A percentile compares a stretch with the other conserved stretches of the same genome.
Evolutionary conservation across 1,139 yeast species (phyloP).

Genomic region (Suhomyces terraborum): DNA sequence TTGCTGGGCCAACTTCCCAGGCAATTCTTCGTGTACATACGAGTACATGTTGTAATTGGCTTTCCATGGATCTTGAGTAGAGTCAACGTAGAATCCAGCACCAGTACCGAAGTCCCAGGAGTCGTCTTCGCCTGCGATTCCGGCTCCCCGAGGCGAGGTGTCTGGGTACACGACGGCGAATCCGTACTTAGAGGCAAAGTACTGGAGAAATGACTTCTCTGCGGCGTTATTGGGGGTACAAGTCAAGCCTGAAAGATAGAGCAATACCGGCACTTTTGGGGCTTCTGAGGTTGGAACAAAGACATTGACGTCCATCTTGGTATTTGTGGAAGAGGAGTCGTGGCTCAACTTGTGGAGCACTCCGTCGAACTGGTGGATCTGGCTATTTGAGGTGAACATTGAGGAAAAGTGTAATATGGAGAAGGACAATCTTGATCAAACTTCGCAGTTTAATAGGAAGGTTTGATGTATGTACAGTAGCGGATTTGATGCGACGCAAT

Average conservation of each 20-base stretch:
- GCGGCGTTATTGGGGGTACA: slow-evolving; percentile 93
- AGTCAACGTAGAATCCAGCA: slow-evolving; percentile 92
- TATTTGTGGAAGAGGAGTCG: slow-evolving; percentile 62
- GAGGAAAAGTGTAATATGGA: slow-evolving; percentile 22
- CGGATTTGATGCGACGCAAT: slow-evolving; percentile 2
- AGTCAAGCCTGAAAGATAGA: slow-evolving; percentile 86
- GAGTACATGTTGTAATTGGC: slow-evolving; percentile 82
- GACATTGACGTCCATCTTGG: slow-evolving; percentile 81
- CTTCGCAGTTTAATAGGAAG: too few relatives aligned
- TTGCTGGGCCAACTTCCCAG: slow-evolving; percentile 44
- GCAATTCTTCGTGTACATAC: slow-evolving; percentile 77
- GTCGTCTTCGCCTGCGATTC: slow-evolving; percentile 77
- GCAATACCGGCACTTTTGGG: slow-evolving; percentile 63
- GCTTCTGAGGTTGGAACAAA: slow-evolving; percentile 59
- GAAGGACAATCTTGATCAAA: not conserved
- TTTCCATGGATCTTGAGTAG: slow-evolving; percentile 71
- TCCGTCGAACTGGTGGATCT: slow-evolving; percentile 75
- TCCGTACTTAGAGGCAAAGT: slow-evolving; percentile 77
- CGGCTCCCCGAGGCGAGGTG: slow-evolving; percentile 96
- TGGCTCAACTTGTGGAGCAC: slow-evolving; percentile 74
- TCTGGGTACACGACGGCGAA: slow-evolving; percentile 93
- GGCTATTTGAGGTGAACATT: slow-evolving; percentile 56
- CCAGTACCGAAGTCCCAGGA: slow-evolving; percentile 91
- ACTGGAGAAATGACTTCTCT: slow-evolving; percentile 91
- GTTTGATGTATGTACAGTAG: too few relatives aligned